Evolutionary conservation across 345 rosid genomes (phyloP).

Genomic region (Aquilaria sinensis): DNA sequence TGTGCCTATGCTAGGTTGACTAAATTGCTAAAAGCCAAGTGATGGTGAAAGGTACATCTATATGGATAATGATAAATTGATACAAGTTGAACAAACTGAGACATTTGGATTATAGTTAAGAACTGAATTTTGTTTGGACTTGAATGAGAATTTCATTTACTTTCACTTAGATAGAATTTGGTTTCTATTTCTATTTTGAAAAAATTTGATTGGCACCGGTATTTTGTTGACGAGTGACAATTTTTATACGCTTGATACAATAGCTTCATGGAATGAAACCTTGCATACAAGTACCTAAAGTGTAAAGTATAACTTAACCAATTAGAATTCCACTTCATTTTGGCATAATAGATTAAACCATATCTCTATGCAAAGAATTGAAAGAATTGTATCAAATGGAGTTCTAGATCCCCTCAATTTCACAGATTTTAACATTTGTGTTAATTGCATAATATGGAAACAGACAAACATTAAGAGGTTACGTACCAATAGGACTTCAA

Average conservation of each 20-base stretch:
- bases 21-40: no score
- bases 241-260: slow-evolving; percentile 8
- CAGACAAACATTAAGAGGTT: slow-evolving; percentile 3
- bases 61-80: no score
- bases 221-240: background rate
- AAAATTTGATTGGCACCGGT: background rate
- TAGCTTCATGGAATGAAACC: slow-evolving; percentile 12
- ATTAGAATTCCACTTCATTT: background rate
- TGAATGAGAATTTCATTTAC: no score
- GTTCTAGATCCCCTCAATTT: slow-evolving; percentile 10
- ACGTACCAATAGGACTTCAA: background rate
- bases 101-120: background rate
- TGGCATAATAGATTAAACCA: background rate
- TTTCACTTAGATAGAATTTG: no score
- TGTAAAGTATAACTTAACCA: slow-evolving; percentile 3
- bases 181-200: no score
- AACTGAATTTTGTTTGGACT: no score
- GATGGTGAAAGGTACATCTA: no score
- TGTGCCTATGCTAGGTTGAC: no score
- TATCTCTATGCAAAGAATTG: background rate
- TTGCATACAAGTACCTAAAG: background rate
- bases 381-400: background rate
- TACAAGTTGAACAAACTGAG: slow-evolving; percentile 4
- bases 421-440: background rate
- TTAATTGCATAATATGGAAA: slow-evolving; percentile 13